phyloP scores from a whole-genome alignment of 2,329 filamentous ascomycete species.

The Colletotrichum lindemuthianum region DNA sequence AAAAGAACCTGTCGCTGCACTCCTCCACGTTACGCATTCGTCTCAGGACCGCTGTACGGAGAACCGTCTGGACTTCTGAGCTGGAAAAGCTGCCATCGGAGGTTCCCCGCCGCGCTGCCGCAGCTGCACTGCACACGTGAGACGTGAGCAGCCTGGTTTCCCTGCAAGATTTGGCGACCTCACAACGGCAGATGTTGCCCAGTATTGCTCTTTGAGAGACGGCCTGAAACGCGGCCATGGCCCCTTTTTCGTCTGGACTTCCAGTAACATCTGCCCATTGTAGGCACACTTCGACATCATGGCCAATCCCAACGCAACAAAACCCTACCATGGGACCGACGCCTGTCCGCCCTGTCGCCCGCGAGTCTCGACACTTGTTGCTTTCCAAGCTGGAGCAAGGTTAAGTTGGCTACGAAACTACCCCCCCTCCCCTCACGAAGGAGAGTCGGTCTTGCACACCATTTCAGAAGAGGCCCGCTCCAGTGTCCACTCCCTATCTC shows the following conservation, averaged over 20 bases:
- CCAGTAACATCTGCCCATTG: slow-evolving; percentile 23
- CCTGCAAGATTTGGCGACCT: neutral
- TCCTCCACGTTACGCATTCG: slow-evolving; percentile 31
- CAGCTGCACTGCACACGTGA: too few relatives aligned
- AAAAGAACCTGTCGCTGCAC: slow-evolving; percentile 4
- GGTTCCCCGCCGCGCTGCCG: slow-evolving; percentile 20
- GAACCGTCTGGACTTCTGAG: slow-evolving; percentile 19
- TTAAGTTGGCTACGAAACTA: neutral
- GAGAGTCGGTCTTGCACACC: slow-evolving; percentile 16
- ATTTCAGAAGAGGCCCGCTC: neutral
- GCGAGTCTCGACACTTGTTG: slow-evolving; percentile 13
- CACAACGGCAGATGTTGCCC: neutral
- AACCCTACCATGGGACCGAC: slow-evolving; percentile 2
- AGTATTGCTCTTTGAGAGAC: slow-evolving; percentile 7
- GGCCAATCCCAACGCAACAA: slow-evolving; percentile 4
- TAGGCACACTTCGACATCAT: slow-evolving; percentile 12
- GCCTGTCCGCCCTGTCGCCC: slow-evolving; percentile 10
- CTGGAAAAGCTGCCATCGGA: slow-evolving; percentile 22
- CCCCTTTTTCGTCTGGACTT: slow-evolving; percentile 35
- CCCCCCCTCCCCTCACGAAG: slow-evolving; percentile 6
- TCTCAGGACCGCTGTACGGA: slow-evolving; percentile 14
- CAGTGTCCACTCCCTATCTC: slow-evolving; percentile 2
- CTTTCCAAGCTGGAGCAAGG: neutral
- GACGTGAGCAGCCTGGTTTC: too few relatives aligned
- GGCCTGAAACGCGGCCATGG: slow-evolving; percentile 28